These are phyloP conservation scores for Colletotrichum coccodes DNA, from an alignment of 2,329 filamentous ascomycete species.

Conservation along the genomic window DNA sequence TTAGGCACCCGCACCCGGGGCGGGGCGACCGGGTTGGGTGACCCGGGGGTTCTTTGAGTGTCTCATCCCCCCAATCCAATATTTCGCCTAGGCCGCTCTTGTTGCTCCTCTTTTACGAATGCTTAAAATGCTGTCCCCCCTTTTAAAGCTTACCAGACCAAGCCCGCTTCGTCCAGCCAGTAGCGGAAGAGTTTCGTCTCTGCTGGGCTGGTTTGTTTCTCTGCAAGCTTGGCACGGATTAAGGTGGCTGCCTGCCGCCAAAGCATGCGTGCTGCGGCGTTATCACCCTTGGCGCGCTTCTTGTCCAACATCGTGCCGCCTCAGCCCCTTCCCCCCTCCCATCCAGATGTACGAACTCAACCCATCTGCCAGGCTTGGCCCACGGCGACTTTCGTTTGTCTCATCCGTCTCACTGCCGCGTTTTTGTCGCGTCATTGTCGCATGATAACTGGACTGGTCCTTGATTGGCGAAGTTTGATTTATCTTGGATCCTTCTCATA, in stretches of 20 bases:
- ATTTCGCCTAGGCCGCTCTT: not conserved
- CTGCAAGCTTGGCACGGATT: not conserved
- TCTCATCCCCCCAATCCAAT: not conserved
- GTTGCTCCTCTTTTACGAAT: not conserved
- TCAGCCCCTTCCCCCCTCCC: conserved; percentile 2
- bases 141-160: not conserved
- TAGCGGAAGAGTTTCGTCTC: not conserved
- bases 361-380: not conserved
- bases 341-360: not conserved
- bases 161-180: not conserved
- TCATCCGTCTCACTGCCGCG: not conserved
- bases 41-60: not conserved
- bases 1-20: not conserved
- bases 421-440: not conserved
- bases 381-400: not conserved
- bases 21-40: not conserved
- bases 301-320: not conserved
- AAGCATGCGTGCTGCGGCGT: not conserved
- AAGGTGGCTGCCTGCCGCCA: not conserved
- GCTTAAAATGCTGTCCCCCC: not conserved
- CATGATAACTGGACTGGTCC: not conserved
- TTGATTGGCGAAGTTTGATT: no score
- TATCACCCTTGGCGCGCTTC: not conserved
- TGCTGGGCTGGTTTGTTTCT: not conserved
- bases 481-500: no score